Base-by-base conservation (phyloP, 371 early-diverging fungal species). In the Basidiobolus meristosporus region DNA sequence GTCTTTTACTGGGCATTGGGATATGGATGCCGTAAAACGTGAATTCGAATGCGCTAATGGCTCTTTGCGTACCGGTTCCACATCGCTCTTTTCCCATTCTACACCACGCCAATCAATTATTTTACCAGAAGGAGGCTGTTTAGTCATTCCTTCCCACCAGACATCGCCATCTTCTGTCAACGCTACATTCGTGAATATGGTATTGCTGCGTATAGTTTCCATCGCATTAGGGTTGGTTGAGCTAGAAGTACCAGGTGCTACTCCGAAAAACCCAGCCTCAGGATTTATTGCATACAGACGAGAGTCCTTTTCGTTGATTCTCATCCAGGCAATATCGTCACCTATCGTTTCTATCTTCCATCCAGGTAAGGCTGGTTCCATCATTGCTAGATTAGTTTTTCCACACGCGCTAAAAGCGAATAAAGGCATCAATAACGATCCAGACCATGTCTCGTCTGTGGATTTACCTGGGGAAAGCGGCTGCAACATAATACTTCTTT, bases 201-300 rank as follows among this genome's bases (percentile, higher is more conserved):
- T 43, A 35, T 60, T 48, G 28, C 45, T 45, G 21, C 45, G 36
- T 21, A 59, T 50, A 15, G 60, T 52, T 15, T 38, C 43, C 52
- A 60, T 53, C 12, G 61, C 61, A 42, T 60, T 55, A 9, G 50
- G 53, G 38, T 60, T 60, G 15, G 61, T 56, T 34, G 59, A 51
- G 37, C 29, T 50, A 1, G 61, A 60, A 9, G 61, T 60, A 12
- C 61, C 60, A 19, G 61, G 61, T 1, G 61, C 61, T 16, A 60
- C 61, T n/a, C 61, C 61, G 47, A 60, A 60, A 56, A 60, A 60
- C 36, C 61, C 61, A 37, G 55, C 48, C 52, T 60, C 61, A 18
- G 61, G 61, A 33, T 60, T 60, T 35, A 60, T 60, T 14, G 61
- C 61, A 41, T 54, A 58, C 18, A 60, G 36, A 16, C 53, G 45